Evolutionary conservation across 108 stramenopile genomes (phyloP).

Genomic region (Nitzschia sp.): DNA sequence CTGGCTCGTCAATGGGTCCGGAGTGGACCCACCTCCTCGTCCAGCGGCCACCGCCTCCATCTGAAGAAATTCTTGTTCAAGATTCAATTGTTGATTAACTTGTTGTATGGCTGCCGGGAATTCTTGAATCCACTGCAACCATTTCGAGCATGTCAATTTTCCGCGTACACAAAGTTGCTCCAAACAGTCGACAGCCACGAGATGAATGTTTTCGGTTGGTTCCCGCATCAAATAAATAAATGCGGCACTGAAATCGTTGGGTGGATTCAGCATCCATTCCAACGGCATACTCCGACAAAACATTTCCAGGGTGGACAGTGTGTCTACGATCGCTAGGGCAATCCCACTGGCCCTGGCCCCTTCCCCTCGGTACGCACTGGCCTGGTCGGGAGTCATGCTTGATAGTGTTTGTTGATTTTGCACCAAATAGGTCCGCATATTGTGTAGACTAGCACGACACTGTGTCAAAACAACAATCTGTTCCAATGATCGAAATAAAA

Average conservation of each 20-base stretch:
- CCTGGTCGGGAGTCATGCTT: slow-evolving; percentile 76
- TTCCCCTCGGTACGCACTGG: slow-evolving; percentile 57
- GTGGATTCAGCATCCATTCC: slow-evolving; percentile 67
- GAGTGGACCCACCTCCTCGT: slow-evolving; percentile 22
- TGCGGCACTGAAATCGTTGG: slow-evolving; percentile 66
- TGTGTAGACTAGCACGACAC: slow-evolving; percentile 50
- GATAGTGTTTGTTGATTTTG: slow-evolving; percentile 50
- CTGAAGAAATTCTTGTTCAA: slow-evolving; percentile 41
- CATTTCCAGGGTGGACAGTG: slow-evolving; percentile 60
- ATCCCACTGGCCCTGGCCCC: slow-evolving; percentile 32
- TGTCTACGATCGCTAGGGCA: slow-evolving; percentile 60
- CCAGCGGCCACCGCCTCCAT: slow-evolving; percentile 20
- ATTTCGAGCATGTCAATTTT: slow-evolving; percentile 67
- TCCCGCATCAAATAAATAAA: slow-evolving; percentile 78
- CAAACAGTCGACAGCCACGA: slow-evolving; percentile 65
- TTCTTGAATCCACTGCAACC: slow-evolving; percentile 67
- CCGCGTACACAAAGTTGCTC: slow-evolving; percentile 68
- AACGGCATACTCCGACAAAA: slow-evolving; percentile 87
- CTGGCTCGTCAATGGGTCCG: slow-evolving; percentile 57
- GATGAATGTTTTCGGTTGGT: slow-evolving; percentile 59
- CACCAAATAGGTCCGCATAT: slow-evolving; percentile 71
- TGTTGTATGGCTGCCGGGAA: slow-evolving; percentile 67
- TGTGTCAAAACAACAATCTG: slow-evolving; percentile 56
- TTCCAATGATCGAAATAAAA: slow-evolving; percentile 68
- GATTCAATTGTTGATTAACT: slow-evolving; percentile 52